Base-by-base conservation (phyloP, 805 yeast species). In the Komagataella pastoris region DNA sequence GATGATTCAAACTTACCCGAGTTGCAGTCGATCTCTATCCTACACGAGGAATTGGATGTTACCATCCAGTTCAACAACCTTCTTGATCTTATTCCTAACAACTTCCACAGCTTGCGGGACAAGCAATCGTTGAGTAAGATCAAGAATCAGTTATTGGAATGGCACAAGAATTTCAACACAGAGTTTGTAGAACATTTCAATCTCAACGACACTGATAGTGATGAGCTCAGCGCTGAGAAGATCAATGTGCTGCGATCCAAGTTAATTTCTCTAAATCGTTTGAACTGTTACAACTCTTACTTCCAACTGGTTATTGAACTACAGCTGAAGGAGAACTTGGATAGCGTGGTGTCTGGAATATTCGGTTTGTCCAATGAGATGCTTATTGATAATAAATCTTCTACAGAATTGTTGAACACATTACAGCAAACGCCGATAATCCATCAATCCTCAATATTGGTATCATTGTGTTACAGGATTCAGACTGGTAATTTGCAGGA, bases 31-130 rank as follows among this genome's bases (percentile, higher is more conserved):
- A 61, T 67, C 6, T 62, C 72, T 7, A 51, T 66, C 24, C 59
- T 69, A 17, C 64, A 66, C 53, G 56, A 59, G 44, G 70, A 69
- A 54, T 57, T 72, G 44, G 59, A 58, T 10, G 62, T 63, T 21
- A 66, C 72, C 8, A 47, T 67, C 19, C 58, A 64, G 6, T 58
- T 71, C 24, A 59, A 64, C 46, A 59, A 65, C 18, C 54, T 73
- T 45, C 56, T 71, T 21, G 53, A 63, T 24, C 49, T 60, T 18
- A 57, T 70, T 24, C 72, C 72, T 3, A 51, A 49, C 46, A 57
- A 65, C 52, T 61, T 67, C 12, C 54, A 58, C 54, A 48, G 55
- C 24, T 54, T 63, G 17, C 53, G 59, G 17, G 48, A 49, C 40
- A 52, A 56, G 21, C 50, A 57, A n/a, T 50, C 57, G 21, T 52